Conservation (phyloP, 768 basidiomycete species). For the Serendipita sp. region DNA sequence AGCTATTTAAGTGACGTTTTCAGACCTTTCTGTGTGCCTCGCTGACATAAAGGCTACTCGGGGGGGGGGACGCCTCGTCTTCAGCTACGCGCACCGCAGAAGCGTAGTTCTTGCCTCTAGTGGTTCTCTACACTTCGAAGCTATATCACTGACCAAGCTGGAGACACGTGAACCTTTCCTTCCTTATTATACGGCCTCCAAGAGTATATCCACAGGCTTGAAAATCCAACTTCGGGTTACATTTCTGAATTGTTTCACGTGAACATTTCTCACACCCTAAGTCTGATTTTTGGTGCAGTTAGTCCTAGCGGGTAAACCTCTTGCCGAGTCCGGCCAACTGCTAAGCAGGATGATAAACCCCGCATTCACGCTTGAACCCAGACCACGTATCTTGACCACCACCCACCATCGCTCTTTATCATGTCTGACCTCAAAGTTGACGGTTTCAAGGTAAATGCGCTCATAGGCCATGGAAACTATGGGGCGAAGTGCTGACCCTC, state of each 20-base stretch:
- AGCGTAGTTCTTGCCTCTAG: neutral
- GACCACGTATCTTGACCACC: neutral
- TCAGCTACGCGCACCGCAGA: neutral
- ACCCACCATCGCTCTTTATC: constrained; percentile 9
- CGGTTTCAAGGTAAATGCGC: constrained; percentile 47
- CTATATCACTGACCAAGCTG: neutral
- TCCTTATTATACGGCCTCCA: neutral
- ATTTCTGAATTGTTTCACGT: neutral
- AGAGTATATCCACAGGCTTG: neutral
- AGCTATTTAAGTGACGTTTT: neutral
- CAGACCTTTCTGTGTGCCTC: neutral
- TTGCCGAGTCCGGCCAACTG: neutral
- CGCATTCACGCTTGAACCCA: neutral
- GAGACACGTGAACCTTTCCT: no score
- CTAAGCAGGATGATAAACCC: neutral
- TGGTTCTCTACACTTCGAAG: neutral
- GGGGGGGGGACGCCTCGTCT: neutral
- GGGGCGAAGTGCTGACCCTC: neutral
- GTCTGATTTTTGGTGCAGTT: neutral
- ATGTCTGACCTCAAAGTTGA: constrained; percentile 61
- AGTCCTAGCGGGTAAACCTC: neutral
- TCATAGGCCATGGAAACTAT: neutral
- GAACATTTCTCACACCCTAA: no score
- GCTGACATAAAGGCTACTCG: neutral
- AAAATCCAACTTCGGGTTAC: neutral